Evolutionary conservation across 2,329 filamentous ascomycete genomes (phyloP), one percentile per base, ranked within the genome.

Genomic region (Phaeomoniella chlamydospora): DNA sequence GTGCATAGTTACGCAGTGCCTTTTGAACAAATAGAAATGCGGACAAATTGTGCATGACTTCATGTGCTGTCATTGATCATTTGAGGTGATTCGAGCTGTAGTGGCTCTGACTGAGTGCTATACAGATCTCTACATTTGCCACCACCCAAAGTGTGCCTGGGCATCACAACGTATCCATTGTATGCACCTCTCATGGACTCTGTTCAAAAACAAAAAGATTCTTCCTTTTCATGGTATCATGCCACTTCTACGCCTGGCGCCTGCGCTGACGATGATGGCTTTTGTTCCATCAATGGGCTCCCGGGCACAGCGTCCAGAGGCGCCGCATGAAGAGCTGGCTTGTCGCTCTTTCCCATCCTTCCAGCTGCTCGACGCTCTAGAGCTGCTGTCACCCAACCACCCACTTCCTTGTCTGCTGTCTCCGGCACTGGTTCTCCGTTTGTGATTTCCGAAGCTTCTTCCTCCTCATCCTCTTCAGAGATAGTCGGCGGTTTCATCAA

Each of bases 311-410:
- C 73, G 54, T 94, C 83, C 31, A 96, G 59, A 2, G 87, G 84
- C 15, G 83, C 88, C 4, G 84, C 78, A 55, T 96, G 90, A 42
- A 96, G 60, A 3, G 90, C 87, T 12, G 90, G 90, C 50, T 81
- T 83, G 34, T 67, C 65, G 12, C 59, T 54, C 34, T 64, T 65
- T 3, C 63, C 65, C 52, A 62, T 70, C 32, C 61, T 62, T 12
- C 74, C 81, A 2, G 65, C 69, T 42, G 64, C 68, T 49, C 77
- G 77, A 48, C 71, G 70, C 43, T 80, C 74, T 30, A 96, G 57
- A 13, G 82, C 80, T 4, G 61, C 64, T 29, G 67, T 69, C 1
- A 94, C 88, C 90, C 90, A 98, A 17, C 74, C 70, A 0, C 84
- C 83, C 4, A 96, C 84, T 53, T 96, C 87, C 26, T 68, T 62